phyloP scores from a whole-genome alignment of 2,329 filamentous ascomycete species.

The Aspergillus neotritici region DNA sequence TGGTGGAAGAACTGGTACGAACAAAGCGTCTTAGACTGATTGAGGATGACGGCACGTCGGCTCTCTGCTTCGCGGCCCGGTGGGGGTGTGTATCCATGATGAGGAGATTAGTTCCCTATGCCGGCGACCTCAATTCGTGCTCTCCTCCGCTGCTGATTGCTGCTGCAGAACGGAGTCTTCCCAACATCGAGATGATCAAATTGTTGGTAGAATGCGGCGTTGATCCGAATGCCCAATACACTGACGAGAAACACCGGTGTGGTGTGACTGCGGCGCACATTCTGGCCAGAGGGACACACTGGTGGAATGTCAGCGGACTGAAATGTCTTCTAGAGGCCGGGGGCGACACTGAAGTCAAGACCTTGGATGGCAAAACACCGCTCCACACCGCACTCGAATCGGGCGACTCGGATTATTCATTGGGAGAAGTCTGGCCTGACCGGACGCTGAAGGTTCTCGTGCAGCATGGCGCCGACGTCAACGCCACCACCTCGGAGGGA shows the following conservation, averaged over 20 bases:
- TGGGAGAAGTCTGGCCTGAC: background rate
- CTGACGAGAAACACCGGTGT: too few relatives aligned
- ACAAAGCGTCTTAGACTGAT: too few relatives aligned
- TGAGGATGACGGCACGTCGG: too few relatives aligned
- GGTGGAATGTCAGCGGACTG: conserved; percentile 1
- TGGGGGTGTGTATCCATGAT: too few relatives aligned
- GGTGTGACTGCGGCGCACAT: background rate
- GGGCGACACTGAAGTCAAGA: background rate
- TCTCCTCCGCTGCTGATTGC: background rate
- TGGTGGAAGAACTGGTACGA: too few relatives aligned
- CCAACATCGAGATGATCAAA: background rate
- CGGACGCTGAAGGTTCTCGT: conserved; percentile 1
- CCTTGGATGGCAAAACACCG: background rate
- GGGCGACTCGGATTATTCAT: too few relatives aligned
- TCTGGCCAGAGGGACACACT: background rate
- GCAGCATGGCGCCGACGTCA: background rate
- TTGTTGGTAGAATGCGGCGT: background rate
- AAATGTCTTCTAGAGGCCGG: background rate
- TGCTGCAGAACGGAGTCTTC: background rate
- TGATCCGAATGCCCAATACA: background rate
- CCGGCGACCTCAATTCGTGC: background rate
- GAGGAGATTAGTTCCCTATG: background rate
- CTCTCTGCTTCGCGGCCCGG: too few relatives aligned
- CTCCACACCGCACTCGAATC: background rate
- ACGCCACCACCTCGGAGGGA: background rate